Base-by-base conservation (phyloP, 805 yeast species). In the Candida adriatica region DNA sequence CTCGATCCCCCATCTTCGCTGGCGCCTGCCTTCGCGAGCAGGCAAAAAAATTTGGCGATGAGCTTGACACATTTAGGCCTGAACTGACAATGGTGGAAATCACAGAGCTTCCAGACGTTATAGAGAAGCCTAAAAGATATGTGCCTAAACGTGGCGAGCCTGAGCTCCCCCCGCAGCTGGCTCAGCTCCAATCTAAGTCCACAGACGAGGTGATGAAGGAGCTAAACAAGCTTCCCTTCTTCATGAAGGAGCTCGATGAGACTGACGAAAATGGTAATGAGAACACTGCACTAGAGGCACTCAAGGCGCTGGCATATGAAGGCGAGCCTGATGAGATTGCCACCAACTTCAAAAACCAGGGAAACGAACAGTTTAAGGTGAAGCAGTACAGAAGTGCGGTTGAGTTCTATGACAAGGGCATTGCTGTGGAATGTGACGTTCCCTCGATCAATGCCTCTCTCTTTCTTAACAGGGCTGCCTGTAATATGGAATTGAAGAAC, bases 311-410 rank as follows among this genome's bases (percentile, higher is more conserved):
- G 45, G 95, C 94, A 0, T 87, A 85, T 51, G 98, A 92, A 30
- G 98, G 97, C 27, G 95, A 86, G 41, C 96, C 96, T 0, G 78
- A 81, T 48, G 98, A 92, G 50, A 65, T 87, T 21, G 96, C 96
- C 4, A 67, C 73, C 16, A 88, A 87, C 50, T 92, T 88, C 63
- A 86, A 87, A 42, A 78, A 73, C 39, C 96, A 90, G 53, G 99
- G 98, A 6, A 92, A 94, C 55, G 96, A 86, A 11, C 71, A 83
- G 37, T 92, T 69, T 59, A 79, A 74, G 53, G 62, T 62, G 8
- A 84, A 79, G 46, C 74, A 78, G 46, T 92, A 71, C 58, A 68
- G 72, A 34, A 74, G 75, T 41, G 98, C 98, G 1, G 64, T 84
- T 25, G 80, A 74, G 33, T 79, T 65, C 48, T 92, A 92, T 49